A percentile compares a stretch with the other conserved stretches of the same genome.
These are phyloP conservation scores for Acidomyces sp. DNA, from an alignment of 495 filamentous ascomycete species.

Conservation along the genomic window DNA sequence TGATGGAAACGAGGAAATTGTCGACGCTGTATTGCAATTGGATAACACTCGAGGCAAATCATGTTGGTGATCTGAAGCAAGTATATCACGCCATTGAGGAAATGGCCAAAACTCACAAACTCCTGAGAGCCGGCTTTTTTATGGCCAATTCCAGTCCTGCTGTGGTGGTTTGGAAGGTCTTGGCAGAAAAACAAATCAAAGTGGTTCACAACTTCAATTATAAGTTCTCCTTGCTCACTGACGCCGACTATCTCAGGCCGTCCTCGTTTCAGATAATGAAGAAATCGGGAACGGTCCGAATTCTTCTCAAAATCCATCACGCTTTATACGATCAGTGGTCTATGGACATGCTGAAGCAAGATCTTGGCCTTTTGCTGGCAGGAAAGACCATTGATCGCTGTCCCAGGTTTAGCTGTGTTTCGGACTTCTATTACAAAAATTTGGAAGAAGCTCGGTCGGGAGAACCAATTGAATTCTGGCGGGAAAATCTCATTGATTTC, in stretches of 20 bases:
- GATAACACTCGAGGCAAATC: conserved; percentile 37
- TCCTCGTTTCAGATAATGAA: conserved; percentile 40
- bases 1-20: conserved; percentile 49
- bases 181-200: conserved; percentile 34
- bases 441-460: background rate
- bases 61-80: conserved; percentile 20
- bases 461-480: conserved; percentile 40
- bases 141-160: conserved; percentile 39
- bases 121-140: conserved; percentile 58
- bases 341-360: conserved; percentile 53
- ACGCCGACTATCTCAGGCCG: conserved; percentile 41
- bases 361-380: conserved; percentile 39
- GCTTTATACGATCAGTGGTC: conserved; percentile 79
- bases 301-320: conserved; percentile 52
- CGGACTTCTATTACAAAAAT: conserved; percentile 23
- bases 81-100: conserved; percentile 31
- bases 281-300: conserved; percentile 22
- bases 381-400: conserved; percentile 23
- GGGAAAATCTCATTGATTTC: conserved; percentile 35
- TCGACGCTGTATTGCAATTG: conserved; percentile 57
- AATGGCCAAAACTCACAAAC: conserved; percentile 44
- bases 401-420: conserved; percentile 38
- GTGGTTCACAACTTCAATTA: conserved; percentile 26
- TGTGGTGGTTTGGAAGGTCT: conserved; percentile 47
- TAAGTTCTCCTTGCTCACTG: conserved; percentile 21